Percentiles rank a stretch among this genome's conserved stretches.
These are phyloP conservation scores for Aspergillus pseudotamarii DNA, from an alignment of 2,329 filamentous ascomycete genomes.

Conservation along the genomic window DNA sequence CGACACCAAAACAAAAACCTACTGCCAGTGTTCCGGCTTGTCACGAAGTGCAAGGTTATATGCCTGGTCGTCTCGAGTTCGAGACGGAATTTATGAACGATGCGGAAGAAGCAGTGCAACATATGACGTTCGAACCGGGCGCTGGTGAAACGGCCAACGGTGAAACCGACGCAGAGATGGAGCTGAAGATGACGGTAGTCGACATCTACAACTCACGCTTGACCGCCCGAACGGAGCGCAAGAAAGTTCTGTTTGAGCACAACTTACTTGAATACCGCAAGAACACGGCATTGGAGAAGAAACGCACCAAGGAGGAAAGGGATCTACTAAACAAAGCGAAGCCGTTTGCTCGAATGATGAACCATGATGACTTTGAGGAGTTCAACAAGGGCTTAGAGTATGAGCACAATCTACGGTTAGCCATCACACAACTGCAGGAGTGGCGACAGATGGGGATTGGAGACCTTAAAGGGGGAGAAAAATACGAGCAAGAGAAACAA, in stretches of 20 bases:
- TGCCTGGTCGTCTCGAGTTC: conserved; percentile 96
- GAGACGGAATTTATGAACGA: conserved; percentile 98
- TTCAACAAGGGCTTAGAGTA: conserved; percentile 84
- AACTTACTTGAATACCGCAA: conserved; percentile 90
- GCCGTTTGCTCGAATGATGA: conserved; percentile 96
- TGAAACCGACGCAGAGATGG: conserved; percentile 91
- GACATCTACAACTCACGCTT: conserved; percentile 95
- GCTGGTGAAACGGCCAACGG: conserved; percentile 89
- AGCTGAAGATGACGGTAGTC: conserved; percentile 96
- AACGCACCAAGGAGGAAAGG: conserved; percentile 90
- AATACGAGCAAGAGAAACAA: conserved; percentile 88
- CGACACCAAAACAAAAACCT: conserved; percentile 91
- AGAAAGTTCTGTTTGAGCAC: conserved; percentile 96
- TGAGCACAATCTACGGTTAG: conserved; percentile 86
- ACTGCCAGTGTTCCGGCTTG: conserved; percentile 94
- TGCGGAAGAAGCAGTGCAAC: conserved; percentile 94
- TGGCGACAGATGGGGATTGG: conserved; percentile 86
- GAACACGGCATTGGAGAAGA: conserved; percentile 88
- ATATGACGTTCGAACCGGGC: conserved; percentile 97
- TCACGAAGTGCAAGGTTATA: conserved; percentile 97
- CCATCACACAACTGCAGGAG: conserved; percentile 87
- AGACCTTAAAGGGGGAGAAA: conserved; percentile 82
- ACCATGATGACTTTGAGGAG: conserved; percentile 82
- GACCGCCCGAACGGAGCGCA: conserved; percentile 87
- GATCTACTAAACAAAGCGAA: conserved; percentile 92